Evolutionary conservation across 208 protist genomes (phyloP).

Genomic region (Acanthamoeba castellanii): DNA sequence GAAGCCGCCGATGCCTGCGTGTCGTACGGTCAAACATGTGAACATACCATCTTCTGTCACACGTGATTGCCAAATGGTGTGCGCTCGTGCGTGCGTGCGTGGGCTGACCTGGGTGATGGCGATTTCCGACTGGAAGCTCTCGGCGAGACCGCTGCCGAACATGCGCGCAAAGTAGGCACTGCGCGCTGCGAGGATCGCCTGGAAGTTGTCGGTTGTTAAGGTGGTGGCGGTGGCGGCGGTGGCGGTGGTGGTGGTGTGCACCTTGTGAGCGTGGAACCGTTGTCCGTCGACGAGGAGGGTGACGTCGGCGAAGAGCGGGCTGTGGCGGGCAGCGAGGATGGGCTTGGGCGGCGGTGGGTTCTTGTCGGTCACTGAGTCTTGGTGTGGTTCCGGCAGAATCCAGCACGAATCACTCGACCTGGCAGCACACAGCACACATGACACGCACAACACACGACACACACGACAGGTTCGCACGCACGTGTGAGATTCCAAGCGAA

Average conservation of each 20-base stretch:
- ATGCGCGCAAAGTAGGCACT: conserved; percentile 40
- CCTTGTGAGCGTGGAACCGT: neutral
- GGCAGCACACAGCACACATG: neutral
- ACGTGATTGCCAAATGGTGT: neutral
- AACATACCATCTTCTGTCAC: too few species aligned
- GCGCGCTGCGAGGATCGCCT: conserved; percentile 39
- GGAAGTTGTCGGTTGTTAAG: neutral
- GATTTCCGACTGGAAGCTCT: conserved; percentile 14
- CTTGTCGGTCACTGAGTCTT: neutral
- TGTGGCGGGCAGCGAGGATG: neutral
- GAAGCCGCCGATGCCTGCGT: neutral
- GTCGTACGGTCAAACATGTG: neutral
- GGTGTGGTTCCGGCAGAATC: neutral
- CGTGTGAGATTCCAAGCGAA: neutral
- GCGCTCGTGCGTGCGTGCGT: neutral
- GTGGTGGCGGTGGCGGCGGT: too few species aligned
- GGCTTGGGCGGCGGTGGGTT: conserved; percentile 1
- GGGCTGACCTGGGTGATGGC: neutral
- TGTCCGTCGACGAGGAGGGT: conserved; percentile 3
- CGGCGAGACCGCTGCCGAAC: conserved; percentile 12
- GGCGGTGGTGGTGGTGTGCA: neutral
- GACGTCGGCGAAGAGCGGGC: neutral
- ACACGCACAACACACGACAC: neutral
- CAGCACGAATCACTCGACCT: neutral
- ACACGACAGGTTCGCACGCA: neutral